Percentiles rank a stretch among this genome's conserved stretches.
phyloP scores from a whole-genome alignment of 306 rosid genomes.

The Quercus aquifolioides region DNA sequence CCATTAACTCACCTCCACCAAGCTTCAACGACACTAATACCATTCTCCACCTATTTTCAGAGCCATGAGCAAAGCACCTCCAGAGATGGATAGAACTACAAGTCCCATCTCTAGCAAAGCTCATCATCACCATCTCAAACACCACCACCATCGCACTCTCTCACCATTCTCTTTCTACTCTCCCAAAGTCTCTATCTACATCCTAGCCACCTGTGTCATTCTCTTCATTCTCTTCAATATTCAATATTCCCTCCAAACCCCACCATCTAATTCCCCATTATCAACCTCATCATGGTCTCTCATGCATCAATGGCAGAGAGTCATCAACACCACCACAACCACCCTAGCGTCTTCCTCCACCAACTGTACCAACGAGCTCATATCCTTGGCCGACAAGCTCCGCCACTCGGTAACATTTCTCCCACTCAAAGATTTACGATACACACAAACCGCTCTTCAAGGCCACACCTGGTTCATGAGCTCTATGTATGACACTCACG shows the following conservation, averaged over 20 bases:
- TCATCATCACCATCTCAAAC: slow-evolving; percentile 13
- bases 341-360: neutral
- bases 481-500: slow-evolving; percentile 48
- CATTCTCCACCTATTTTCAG: neutral
- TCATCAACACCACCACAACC: slow-evolving; percentile 6
- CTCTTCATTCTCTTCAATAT: slow-evolving; percentile 42
- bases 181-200: slow-evolving; percentile 33
- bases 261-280: neutral
- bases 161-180: slow-evolving; percentile 14
- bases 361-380: neutral
- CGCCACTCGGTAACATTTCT: slow-evolving; percentile 55
- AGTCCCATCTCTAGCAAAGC: slow-evolving; percentile 5
- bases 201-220: slow-evolving; percentile 28
- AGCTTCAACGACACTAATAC: neutral
- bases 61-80: slow-evolving; percentile 18
- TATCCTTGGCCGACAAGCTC: slow-evolving; percentile 28
- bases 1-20: neutral
- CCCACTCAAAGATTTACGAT: slow-evolving; percentile 65
- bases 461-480: slow-evolving; percentile 87
- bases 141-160: neutral
- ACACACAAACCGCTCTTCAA: slow-evolving; percentile 25
- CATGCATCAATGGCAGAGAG: slow-evolving; percentile 28
- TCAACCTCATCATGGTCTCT: slow-evolving; percentile 16
- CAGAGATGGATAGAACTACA: neutral
- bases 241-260: slow-evolving; percentile 29